phyloP scores from a whole-genome alignment of 257 asterid genomes.

The Salvia splendens region DNA sequence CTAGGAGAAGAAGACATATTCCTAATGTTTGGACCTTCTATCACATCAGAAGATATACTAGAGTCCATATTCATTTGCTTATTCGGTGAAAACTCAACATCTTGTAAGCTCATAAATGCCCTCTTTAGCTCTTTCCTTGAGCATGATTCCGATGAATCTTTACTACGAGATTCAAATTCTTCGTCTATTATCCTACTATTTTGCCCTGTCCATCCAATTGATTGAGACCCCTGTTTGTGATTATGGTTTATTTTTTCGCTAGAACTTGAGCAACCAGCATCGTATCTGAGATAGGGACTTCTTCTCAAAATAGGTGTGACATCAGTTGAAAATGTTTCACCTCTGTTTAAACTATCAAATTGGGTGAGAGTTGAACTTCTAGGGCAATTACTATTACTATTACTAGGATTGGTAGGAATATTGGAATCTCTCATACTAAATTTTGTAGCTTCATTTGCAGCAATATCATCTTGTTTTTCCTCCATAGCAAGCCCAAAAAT shows the following conservation, averaged over 20 bases:
- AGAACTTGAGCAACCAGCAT: constrained; percentile 30
- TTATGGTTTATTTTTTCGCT: constrained; percentile 14
- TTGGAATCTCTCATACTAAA: constrained; percentile 18
- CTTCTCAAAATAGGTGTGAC: constrained; percentile 10
- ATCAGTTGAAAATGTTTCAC: constrained; percentile 24
- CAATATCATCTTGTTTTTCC: constrained; percentile 26
- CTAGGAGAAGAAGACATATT: constrained; percentile 36
- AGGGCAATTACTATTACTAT: constrained; percentile 21
- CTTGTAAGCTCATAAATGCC: constrained; percentile 10
- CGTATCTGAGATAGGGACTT: constrained; percentile 3
- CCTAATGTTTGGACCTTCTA: constrained; percentile 20
- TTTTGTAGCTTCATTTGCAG: constrained; percentile 30
- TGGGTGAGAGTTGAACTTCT: constrained; percentile 30
- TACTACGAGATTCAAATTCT: constrained; percentile 7
- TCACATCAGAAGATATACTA: constrained; percentile 24
- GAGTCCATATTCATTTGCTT: constrained; percentile 28
- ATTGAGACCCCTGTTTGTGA: constrained; percentile 16
- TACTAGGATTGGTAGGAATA: constrained; percentile 20
- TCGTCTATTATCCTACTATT: constrained; percentile 12
- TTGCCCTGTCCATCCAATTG: constrained; percentile 17
- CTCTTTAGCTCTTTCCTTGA: constrained; percentile 25
- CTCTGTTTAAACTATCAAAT: constrained; percentile 21
- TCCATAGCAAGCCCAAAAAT: constrained; percentile 30
- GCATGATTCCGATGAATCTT: neutral
- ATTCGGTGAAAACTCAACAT: constrained; percentile 7